phyloP scores from a whole-genome alignment of 345 rosid species.

The Heritiera littoralis region DNA sequence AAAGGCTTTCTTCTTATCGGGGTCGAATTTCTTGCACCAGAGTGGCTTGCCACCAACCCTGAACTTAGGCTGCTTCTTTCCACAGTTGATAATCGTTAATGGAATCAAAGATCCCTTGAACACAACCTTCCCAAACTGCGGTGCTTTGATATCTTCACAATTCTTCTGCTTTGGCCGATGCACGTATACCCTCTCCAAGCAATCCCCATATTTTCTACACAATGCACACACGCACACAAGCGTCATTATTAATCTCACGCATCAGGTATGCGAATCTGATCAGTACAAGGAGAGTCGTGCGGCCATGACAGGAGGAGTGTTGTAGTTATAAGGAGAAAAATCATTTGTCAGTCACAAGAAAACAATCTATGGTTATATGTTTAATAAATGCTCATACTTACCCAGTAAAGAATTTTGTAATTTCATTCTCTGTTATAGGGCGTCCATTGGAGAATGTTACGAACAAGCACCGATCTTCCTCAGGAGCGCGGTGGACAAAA shows the following conservation, averaged over 20 bases:
- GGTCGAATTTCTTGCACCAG: constrained; percentile 42
- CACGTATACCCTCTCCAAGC: constrained; percentile 42
- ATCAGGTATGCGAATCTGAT: too few relatives aligned
- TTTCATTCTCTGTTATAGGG: not conserved
- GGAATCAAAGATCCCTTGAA: constrained; percentile 29
- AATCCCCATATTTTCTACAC: constrained; percentile 30
- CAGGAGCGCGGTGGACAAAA: not conserved
- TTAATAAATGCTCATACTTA: not conserved
- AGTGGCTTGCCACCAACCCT: constrained; percentile 32
- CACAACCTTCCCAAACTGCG: constrained; percentile 39
- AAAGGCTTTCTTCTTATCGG: not conserved
- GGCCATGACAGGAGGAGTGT: too few relatives aligned
- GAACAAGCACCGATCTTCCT: constrained; percentile 12
- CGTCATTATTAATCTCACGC: too few relatives aligned
- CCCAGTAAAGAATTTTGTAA: not conserved
- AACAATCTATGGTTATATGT: too few relatives aligned
- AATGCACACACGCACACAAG: too few relatives aligned
- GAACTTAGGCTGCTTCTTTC: constrained; percentile 26
- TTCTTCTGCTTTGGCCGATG: constrained; percentile 26
- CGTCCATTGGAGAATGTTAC: constrained; percentile 3
- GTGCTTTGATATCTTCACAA: not conserved
- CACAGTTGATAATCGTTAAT: constrained; percentile 3
- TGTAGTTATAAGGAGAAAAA: too few relatives aligned
- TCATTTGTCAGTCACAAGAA: too few relatives aligned
- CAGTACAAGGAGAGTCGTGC: too few relatives aligned